These are phyloP conservation scores for Amborella trichopoda DNA, from an alignment of 164 flowering plant genomes.

Conservation along the genomic window DNA sequence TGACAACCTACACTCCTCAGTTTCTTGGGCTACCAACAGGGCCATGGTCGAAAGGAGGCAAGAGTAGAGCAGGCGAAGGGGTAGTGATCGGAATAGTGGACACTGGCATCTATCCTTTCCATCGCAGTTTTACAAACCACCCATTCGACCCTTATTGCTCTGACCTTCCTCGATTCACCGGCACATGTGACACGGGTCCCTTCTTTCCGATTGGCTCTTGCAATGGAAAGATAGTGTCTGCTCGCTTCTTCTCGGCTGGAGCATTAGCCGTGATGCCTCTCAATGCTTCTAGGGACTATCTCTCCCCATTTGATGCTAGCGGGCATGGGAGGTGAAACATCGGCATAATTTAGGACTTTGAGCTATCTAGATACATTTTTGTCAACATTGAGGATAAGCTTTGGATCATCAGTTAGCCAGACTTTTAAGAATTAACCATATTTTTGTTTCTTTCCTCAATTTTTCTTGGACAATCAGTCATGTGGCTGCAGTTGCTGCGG, in stretches of 20 bases:
- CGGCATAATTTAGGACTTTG: too few species aligned
- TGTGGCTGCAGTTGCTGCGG: slow-evolving; percentile 89
- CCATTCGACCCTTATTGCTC: slow-evolving; percentile 21
- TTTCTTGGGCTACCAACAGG: slow-evolving; percentile 45
- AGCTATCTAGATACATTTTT: too few species aligned
- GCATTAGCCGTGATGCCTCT: slow-evolving; percentile 50
- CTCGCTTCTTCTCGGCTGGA: slow-evolving; percentile 77
- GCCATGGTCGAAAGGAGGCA: slow-evolving; percentile 60
- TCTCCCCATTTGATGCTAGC: slow-evolving; percentile 86
- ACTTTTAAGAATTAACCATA: too few species aligned
- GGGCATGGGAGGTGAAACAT: slow-evolving; percentile 83
- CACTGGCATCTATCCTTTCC: slow-evolving; percentile 68
- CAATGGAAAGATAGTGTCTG: slow-evolving; percentile 84
- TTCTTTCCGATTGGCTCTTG: slow-evolving; percentile 52
- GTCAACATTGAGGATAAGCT: too few species aligned
- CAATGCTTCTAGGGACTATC: slow-evolving; percentile 47
- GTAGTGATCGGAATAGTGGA: slow-evolving; percentile 79
- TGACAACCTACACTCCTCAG: slow-evolving; percentile 85
- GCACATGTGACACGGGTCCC: slow-evolving; percentile 68
- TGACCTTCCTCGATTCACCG: slow-evolving; percentile 35
- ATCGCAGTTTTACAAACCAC: slow-evolving; percentile 74
- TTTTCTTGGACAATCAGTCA: too few species aligned
- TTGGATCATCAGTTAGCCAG: too few species aligned
- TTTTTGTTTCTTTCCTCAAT: too few species aligned
- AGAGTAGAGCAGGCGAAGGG: slow-evolving; percentile 68